Percentiles rank a stretch among this genome's conserved stretches.
These are phyloP conservation scores for Aspergillus sp. DNA, from an alignment of 2,329 filamentous ascomycete genomes.

Conservation along the genomic window DNA sequence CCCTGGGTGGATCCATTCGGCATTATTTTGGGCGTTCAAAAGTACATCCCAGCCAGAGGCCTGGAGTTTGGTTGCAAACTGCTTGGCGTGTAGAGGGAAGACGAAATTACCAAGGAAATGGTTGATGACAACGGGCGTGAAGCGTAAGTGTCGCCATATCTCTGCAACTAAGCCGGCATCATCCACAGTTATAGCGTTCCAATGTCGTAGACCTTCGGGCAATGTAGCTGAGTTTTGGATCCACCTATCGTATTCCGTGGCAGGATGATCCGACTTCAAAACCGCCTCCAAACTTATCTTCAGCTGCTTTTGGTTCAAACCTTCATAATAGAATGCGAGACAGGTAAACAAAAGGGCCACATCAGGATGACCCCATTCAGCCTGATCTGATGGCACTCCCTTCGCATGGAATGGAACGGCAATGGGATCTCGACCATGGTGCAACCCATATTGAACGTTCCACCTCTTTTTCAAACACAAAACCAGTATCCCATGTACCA, in stretches of 20 bases:
- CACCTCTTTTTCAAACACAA: constrained; percentile 63
- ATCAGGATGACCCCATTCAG: constrained; percentile 69
- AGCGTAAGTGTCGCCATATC: constrained; percentile 53
- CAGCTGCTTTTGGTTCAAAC: constrained; percentile 53
- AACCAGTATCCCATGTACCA: constrained; percentile 60
- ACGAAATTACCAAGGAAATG: constrained; percentile 65
- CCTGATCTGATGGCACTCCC: constrained; percentile 60
- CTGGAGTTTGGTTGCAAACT: constrained; percentile 64
- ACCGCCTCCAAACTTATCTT: constrained; percentile 52
- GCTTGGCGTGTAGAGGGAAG: constrained; percentile 64
- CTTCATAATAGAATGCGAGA: constrained; percentile 66
- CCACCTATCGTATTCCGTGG: constrained; percentile 57
- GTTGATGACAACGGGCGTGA: constrained; percentile 54
- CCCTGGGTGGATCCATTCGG: constrained; percentile 15
- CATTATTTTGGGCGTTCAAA: constrained; percentile 30
- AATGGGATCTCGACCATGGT: constrained; percentile 46
- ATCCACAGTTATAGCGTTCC: constrained; percentile 60
- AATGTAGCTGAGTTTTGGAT: constrained; percentile 41
- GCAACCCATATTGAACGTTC: constrained; percentile 66
- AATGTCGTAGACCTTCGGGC: constrained; percentile 51
- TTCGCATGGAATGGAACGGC: constrained; percentile 70
- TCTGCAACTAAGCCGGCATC: constrained; percentile 53
- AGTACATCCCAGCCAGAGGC: constrained; percentile 69
- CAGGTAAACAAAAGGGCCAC: constrained; percentile 65
- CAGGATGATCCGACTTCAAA: constrained; percentile 57